phyloP scores from a whole-genome alignment of 164 flowering plant genomes.

The Chimonanthus salicifolius region DNA sequence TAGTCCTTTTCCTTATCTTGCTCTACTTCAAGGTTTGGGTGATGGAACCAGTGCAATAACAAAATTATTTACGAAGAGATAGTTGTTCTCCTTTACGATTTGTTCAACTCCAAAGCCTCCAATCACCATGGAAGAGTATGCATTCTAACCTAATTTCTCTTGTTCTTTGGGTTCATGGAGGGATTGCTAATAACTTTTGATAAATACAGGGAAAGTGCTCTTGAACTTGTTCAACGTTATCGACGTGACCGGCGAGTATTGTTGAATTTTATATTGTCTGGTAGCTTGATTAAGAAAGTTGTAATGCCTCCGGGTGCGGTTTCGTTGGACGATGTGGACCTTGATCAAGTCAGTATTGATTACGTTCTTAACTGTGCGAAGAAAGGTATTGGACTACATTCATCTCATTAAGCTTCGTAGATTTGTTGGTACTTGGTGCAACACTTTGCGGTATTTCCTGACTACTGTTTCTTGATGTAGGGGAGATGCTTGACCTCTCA shows the following conservation, averaged over 20 bases:
- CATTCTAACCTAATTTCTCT: neutral
- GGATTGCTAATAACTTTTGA: slow-evolving; percentile 1
- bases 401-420: neutral
- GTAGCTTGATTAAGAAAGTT: slow-evolving; percentile 85
- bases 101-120: neutral
- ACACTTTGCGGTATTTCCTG: neutral
- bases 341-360: slow-evolving; percentile 97
- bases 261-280: slow-evolving; percentile 76
- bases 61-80: neutral
- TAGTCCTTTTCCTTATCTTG: neutral
- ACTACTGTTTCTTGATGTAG: slow-evolving; percentile 28
- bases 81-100: neutral
- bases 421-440: neutral
- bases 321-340: slow-evolving; percentile 92
- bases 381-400: slow-evolving; percentile 43
- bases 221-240: slow-evolving; percentile 73
- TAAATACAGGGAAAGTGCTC: slow-evolving; percentile 52
- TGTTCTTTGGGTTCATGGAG: neutral
- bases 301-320: slow-evolving; percentile 98
- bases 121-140: slow-evolving; percentile 11
- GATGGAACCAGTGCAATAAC: neutral
- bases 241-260: slow-evolving; percentile 83
- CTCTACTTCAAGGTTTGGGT: neutral
- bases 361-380: slow-evolving; percentile 73
- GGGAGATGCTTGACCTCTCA: slow-evolving; percentile 89